Conservation (phyloP, 2,329 filamentous ascomycete species). For the Phoma sp. region DNA sequence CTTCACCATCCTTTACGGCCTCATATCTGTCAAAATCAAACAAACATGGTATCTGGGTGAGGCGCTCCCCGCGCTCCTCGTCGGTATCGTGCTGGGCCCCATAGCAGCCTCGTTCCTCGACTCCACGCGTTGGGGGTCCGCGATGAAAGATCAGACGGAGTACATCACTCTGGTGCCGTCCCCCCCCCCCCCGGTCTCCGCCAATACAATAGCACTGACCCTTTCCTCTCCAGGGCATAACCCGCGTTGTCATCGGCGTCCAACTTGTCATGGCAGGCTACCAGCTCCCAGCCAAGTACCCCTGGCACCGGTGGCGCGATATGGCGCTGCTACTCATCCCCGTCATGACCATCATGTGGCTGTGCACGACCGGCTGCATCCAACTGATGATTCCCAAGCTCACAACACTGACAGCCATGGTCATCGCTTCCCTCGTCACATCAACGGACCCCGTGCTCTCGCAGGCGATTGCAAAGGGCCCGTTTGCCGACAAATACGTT, state of each 20-base stretch:
- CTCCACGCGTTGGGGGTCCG: conserved; percentile 47
- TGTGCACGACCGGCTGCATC: conserved; percentile 63
- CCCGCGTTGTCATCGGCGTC: conserved; percentile 66
- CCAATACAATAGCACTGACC: not conserved
- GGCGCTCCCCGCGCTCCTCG: conserved; percentile 56
- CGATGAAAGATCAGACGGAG: conserved; percentile 40
- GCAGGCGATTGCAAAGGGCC: conserved; percentile 67
- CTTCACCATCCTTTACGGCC: conserved; percentile 58
- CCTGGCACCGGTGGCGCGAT: conserved; percentile 57
- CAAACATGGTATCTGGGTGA: conserved; percentile 61
- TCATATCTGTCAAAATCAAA: conserved; percentile 61
- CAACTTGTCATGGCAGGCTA: conserved; percentile 69
- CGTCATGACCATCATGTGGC: conserved; percentile 68
- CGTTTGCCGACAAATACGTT: conserved; percentile 68
- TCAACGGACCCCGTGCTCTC: conserved; percentile 68
- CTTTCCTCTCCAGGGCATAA: conserved; percentile 49
- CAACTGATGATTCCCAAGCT: conserved; percentile 62
- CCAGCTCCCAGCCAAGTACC: conserved; percentile 65
- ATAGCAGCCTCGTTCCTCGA: conserved; percentile 61
- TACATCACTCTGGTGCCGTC: conserved; percentile 51
- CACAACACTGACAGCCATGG: conserved; percentile 56
- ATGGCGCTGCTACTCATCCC: conserved; percentile 63
- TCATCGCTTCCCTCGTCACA: conserved; percentile 66
- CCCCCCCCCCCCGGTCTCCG: not conserved
- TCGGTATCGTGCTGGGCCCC: conserved; percentile 63